phyloP scores from a whole-genome alignment of 495 filamentous ascomycete genomes.

The Penicillium cataractarum region DNA sequence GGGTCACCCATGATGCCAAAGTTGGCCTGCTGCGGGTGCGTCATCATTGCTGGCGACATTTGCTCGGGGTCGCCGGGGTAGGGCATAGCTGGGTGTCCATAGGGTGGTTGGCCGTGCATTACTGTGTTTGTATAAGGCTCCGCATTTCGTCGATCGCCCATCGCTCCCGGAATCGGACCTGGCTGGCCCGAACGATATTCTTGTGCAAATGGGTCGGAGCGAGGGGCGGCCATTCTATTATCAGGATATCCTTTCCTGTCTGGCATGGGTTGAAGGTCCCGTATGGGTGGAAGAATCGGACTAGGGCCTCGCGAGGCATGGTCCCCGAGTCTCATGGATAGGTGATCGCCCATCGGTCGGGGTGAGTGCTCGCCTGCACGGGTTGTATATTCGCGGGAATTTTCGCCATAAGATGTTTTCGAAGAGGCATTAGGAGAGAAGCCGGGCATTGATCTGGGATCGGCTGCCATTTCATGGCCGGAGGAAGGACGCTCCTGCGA shows the following conservation, averaged over 20 bases:
- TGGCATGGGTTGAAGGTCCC: conserved; percentile 44
- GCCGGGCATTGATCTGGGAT: conserved; percentile 35
- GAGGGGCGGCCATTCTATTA: conserved; percentile 30
- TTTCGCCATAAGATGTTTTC: conserved; percentile 28
- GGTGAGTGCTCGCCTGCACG: conserved; percentile 20
- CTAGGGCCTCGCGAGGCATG: conserved; percentile 40
- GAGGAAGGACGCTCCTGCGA: conserved; percentile 42
- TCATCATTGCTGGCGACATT: conserved; percentile 33
- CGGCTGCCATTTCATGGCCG: conserved; percentile 37
- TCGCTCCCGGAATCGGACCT: conserved; percentile 17
- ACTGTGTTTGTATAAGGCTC: conserved; percentile 34
- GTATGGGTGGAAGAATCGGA: conserved; percentile 47
- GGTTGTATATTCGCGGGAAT: conserved; percentile 38
- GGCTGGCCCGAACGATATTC: conserved; percentile 33
- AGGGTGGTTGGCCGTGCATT: conserved; percentile 36
- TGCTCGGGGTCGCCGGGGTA: conserved; percentile 43
- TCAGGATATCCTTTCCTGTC: conserved; percentile 40
- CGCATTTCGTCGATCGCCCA: conserved; percentile 32
- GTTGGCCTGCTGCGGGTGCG: conserved; percentile 42
- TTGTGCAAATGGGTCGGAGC: conserved; percentile 36
- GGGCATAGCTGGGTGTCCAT: conserved; percentile 35
- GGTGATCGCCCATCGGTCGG: conserved; percentile 25
- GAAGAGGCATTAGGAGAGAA: conserved; percentile 24
- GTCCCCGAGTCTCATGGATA: conserved; percentile 24
- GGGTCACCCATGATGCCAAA: conserved; percentile 51